Conservation (phyloP, 176 grass and related monocot species). For the Cocos nucifera region DNA sequence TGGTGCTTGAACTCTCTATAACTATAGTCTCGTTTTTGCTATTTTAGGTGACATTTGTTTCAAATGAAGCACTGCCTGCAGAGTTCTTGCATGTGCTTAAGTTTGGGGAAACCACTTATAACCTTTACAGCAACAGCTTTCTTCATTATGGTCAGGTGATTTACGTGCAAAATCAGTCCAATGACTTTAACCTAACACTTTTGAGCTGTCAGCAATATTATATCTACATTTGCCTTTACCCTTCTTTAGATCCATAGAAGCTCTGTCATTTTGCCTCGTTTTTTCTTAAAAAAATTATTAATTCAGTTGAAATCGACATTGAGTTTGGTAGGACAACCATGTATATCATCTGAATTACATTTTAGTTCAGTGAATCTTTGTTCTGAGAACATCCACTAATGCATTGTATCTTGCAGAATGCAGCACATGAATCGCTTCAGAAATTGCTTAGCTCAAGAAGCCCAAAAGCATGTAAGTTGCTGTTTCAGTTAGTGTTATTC, state of each 20-base stretch:
- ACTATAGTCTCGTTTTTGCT: conserved; percentile 21
- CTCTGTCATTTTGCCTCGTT: too few species aligned
- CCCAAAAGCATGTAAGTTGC: conserved; percentile 30
- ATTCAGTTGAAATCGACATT: too few species aligned
- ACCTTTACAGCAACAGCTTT: conserved; percentile 87
- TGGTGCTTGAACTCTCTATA: neutral
- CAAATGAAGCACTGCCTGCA: conserved; percentile 58
- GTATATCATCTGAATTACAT: too few species aligned
- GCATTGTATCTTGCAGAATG: conserved; percentile 42
- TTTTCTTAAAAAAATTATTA: too few species aligned
- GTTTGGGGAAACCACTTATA: conserved; percentile 70
- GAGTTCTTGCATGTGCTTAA: conserved; percentile 54
- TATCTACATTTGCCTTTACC: neutral
- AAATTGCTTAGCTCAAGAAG: conserved; percentile 57
- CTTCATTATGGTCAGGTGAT: conserved; percentile 89
- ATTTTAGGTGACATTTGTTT: conserved; percentile 93
- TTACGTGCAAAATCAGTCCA: too few species aligned
- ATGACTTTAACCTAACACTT: too few species aligned
- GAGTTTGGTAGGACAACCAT: too few species aligned
- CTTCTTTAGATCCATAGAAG: neutral
- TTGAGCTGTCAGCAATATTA: too few species aligned
- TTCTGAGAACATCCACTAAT: neutral
- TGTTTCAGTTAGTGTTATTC: neutral
- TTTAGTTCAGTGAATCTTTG: too few species aligned
- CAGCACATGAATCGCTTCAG: conserved; percentile 45